phyloP scores from a whole-genome alignment of 352 stramenopile species.

The Globisporangium uncinulatum region DNA sequence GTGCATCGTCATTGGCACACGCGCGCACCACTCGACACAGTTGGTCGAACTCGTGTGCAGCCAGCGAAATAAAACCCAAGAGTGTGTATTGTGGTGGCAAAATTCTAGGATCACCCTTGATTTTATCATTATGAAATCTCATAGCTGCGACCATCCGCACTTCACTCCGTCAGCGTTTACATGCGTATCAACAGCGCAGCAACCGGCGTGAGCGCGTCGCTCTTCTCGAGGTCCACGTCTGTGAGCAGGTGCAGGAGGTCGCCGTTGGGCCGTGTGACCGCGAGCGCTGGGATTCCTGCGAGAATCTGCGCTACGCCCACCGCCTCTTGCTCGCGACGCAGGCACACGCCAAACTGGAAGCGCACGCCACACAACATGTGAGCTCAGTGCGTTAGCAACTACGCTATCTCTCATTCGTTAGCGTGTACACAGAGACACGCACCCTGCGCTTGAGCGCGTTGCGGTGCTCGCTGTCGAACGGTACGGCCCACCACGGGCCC shows the following conservation, averaged over 20 bases:
- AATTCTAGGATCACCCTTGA: no score
- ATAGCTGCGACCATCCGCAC: neutral
- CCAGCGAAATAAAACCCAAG: neutral
- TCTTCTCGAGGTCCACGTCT: conserved; percentile 10
- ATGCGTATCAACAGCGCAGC: conserved; percentile 10
- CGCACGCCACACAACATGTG: neutral
- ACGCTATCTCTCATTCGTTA: no score
- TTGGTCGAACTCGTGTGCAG: neutral
- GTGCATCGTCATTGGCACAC: neutral
- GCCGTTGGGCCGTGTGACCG: conserved; percentile 13
- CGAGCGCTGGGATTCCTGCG: conserved; percentile 21
- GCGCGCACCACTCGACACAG: no score
- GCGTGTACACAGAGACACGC: neutral
- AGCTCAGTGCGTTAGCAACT: no score
- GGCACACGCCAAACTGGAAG: conserved; percentile 62
- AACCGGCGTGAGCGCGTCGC: conserved; percentile 3
- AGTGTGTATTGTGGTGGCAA: no score
- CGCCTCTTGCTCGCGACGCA: conserved; percentile 46
- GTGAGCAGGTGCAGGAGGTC: conserved; percentile 14
- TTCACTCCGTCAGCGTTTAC: no score
- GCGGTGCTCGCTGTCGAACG: conserved; percentile 49
- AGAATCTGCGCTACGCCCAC: conserved; percentile 20
- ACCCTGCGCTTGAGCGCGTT: conserved; percentile 75
- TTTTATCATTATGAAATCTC: neutral
- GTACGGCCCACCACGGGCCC: conserved; percentile 64